Evolutionary conservation across 1,284 basidiomycete species (phyloP), one percentile per base, ranked within the genome.

Genomic region (Ustilago xerochloae): DNA sequence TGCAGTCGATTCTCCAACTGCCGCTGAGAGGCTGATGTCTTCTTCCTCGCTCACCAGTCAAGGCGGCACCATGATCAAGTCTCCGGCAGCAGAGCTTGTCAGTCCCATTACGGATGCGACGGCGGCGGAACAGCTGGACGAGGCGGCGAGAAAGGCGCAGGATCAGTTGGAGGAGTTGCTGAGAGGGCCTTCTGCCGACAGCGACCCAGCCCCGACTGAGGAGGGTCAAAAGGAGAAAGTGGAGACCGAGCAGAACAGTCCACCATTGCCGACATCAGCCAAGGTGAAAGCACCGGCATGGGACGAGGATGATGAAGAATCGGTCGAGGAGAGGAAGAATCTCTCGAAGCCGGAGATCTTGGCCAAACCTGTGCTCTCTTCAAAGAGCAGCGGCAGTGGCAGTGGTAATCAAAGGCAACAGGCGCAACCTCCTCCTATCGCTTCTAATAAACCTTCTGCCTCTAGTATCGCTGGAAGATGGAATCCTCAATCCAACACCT

Each of bases 231-330:
- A 47, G 13, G 24, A 46, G 24, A 24, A 26, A 16, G 51, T n/a
- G 30, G n/a, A 48, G 36, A 43, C 28, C 18, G 26, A 35, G 36
- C 20, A 16, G 38, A 38, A 28, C 22, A 41, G 36, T n/a, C 33
- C 50, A 28, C 12, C 39, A 15, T 7, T 24, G 39, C 26, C 49
- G 6, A 36, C 46, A 9, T 22, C 28, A 24, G 51, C 50, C 4
- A 49, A 58, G 22, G 54, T 63, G 10, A 58, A 54, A 13, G 77
- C 75, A 20, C 77, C 77, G 2, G 75, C 74, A 6, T 79, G 77
- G 77, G 77, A 79, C 55, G 77, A 79, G 6, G 77, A 77, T n/a
- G 69, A 76, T 20, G 67, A 64, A 16, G 75, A 70, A 16, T 59
- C 26, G 3, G 36, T 62, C 29, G 70, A 56, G 20, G 72, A 79